Percentiles rank a stretch among this genome's conserved stretches.
Conservation (phyloP, 1,284 basidiomycete genomes). For the Ceratobasidium papillatum region DNA sequence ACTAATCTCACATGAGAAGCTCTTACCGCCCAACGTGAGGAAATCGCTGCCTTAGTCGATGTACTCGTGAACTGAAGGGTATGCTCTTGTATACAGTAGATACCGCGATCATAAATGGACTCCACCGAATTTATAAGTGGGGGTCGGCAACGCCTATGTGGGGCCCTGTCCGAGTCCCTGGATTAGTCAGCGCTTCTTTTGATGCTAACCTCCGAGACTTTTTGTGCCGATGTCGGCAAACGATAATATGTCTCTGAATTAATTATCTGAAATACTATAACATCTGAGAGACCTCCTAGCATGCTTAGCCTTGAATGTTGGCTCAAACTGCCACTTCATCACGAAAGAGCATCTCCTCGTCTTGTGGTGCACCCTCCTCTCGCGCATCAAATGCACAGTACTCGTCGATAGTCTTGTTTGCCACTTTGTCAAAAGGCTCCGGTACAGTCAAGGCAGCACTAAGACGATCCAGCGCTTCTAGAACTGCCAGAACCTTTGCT, state of each 20-base stretch:
- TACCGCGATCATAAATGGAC: too few relatives aligned
- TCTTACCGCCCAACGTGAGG: slow-evolving; percentile 13
- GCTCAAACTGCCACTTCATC: too few relatives aligned
- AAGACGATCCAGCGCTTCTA: neutral
- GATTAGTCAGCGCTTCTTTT: neutral
- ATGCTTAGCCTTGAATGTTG: too few relatives aligned
- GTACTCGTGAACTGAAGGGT: slow-evolving; percentile 2
- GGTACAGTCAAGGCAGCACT: neutral
- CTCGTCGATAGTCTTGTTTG: neutral
- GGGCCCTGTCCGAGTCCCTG: neutral
- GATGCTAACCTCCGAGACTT: neutral
- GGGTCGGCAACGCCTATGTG: neutral
- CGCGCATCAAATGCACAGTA: neutral
- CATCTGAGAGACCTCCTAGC: too few relatives aligned
- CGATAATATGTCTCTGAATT: neutral
- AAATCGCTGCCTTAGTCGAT: neutral
- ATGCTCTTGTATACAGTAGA: neutral
- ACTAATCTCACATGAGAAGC: neutral
- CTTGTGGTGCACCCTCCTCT: neutral
- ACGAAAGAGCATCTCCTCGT: neutral
- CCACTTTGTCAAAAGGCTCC: neutral
- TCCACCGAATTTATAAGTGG: too few relatives aligned
- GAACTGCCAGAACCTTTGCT: neutral
- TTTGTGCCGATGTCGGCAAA: neutral
- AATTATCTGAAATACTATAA: neutral